phyloP scores from a whole-genome alignment of 2,329 filamentous ascomycete genomes.

The Botrytis fabae region DNA sequence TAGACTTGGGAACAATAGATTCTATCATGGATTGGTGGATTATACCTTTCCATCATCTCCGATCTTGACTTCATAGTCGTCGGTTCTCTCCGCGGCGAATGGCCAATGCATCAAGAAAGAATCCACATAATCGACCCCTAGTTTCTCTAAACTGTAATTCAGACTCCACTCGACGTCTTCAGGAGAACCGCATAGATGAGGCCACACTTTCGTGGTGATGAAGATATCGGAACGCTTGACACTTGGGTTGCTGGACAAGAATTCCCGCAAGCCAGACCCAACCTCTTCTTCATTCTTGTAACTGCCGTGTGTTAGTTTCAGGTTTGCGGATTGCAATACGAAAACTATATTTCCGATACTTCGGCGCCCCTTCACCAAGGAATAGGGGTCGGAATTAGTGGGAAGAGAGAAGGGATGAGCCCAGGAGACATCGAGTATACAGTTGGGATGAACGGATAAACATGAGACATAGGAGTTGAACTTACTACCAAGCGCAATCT shows the following conservation, averaged over 20 bases:
- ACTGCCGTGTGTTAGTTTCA: slow-evolving; percentile 29
- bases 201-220: slow-evolving; percentile 43
- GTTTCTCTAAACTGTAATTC: slow-evolving; percentile 67
- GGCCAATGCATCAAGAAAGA: slow-evolving; percentile 84
- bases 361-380: not conserved
- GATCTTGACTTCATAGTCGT: slow-evolving; percentile 60
- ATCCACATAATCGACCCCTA: slow-evolving; percentile 79
- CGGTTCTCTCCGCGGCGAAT: slow-evolving; percentile 71
- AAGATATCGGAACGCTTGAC: slow-evolving; percentile 51
- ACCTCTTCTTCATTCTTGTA: slow-evolving; percentile 83
- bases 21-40: not conserved
- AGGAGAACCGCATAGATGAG: slow-evolving; percentile 62
- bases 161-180: slow-evolving; percentile 67
- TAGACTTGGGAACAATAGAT: slow-evolving; percentile 24
- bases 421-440: slow-evolving; percentile 38
- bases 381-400: not conserved
- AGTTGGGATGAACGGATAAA: slow-evolving; percentile 8
- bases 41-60: slow-evolving; percentile 52
- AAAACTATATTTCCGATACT: slow-evolving; percentile 2
- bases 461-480: slow-evolving; percentile 20
- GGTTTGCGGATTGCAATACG: not conserved
- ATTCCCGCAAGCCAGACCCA: slow-evolving; percentile 71
- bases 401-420: not conserved
- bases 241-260: slow-evolving; percentile 58
- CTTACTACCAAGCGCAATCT: slow-evolving; percentile 67